Evolutionary conservation across 192 early-diverging fungal genomes (phyloP).

Genomic region (Coemansia sp.): DNA sequence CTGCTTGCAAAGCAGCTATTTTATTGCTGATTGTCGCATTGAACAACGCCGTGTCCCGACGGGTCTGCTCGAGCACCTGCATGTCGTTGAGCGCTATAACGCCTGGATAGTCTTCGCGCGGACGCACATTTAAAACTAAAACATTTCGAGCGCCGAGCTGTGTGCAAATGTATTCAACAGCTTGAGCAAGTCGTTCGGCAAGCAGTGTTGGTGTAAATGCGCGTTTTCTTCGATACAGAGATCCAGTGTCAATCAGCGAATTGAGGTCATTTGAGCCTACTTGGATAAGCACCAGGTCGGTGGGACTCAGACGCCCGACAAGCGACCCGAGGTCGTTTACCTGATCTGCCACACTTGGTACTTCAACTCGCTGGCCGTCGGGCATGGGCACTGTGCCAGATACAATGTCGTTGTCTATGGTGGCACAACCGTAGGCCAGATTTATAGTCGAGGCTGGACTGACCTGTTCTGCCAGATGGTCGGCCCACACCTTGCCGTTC

Average conservation of each 20-base stretch:
- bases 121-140: conserved; percentile 45
- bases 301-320: conserved; percentile 10
- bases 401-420: conserved; percentile 42
- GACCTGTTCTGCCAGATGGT: conserved; percentile 23
- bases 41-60: conserved; percentile 16
- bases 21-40: conserved; percentile 20
- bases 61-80: conserved; percentile 5
- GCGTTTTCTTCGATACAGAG: conserved; percentile 17
- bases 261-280: conserved; percentile 51
- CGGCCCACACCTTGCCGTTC: conserved; percentile 42
- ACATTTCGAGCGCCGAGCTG: conserved; percentile 20
- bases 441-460: conserved; percentile 10
- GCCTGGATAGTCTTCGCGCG: conserved; percentile 43
- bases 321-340: conserved; percentile 7
- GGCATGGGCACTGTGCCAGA: conserved; percentile 44
- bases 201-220: conserved; percentile 25
- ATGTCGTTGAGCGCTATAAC: conserved; percentile 26
- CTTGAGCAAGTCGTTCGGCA: conserved; percentile 17
- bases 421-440: conserved; percentile 43
- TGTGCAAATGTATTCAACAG: conserved; percentile 20
- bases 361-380: conserved; percentile 16
- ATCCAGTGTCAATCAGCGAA: conserved; percentile 23
- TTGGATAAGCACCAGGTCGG: conserved; percentile 45
- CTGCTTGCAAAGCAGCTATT: conserved; percentile 17
- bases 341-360: conserved; percentile 35